These are phyloP conservation scores for Chaetothyriales sp. DNA, from an alignment of 2,329 filamentous ascomycete genomes.

Conservation along the genomic window DNA sequence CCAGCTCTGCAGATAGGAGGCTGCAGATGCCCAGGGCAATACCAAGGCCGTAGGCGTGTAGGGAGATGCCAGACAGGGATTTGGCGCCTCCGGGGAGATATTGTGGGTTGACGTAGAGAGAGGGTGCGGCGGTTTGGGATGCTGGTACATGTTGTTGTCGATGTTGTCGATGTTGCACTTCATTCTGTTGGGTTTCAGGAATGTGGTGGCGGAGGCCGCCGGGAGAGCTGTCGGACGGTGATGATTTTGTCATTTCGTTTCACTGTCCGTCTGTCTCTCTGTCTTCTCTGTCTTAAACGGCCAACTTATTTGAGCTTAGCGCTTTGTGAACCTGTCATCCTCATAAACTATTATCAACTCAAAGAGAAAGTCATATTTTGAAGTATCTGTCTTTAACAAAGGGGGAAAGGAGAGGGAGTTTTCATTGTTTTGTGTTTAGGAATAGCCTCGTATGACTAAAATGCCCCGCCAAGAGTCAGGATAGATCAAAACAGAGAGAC, in stretches of 20 bases:
- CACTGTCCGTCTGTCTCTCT: too few relatives aligned
- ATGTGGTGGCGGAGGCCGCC: too few relatives aligned
- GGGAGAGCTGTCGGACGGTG: background rate
- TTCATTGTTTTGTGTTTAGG: background rate
- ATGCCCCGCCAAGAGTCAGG: too few relatives aligned
- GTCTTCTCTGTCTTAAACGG: background rate
- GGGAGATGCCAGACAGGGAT: conserved; percentile 32
- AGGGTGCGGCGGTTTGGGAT: background rate
- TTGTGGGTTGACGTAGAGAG: conserved; percentile 10
- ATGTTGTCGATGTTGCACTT: background rate
- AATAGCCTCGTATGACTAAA: background rate
- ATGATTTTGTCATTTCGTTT: background rate
- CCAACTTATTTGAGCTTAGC: background rate
- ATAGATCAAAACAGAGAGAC: too few relatives aligned
- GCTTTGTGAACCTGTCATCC: too few relatives aligned
- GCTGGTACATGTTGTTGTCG: background rate
- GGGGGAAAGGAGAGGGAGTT: background rate
- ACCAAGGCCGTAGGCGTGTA: conserved; percentile 33
- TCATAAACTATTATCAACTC: background rate
- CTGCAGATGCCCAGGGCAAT: conserved; percentile 26
- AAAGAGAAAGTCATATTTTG: background rate
- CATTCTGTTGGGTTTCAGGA: background rate
- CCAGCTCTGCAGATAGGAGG: conserved; percentile 20
- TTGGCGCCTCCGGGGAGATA: conserved; percentile 23
- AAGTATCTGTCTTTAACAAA: background rate